A percentile compares a stretch with the other conserved stretches of the same genome.
Conservation (phyloP, 164 flowering plant species). For the Litsea cubeba region DNA sequence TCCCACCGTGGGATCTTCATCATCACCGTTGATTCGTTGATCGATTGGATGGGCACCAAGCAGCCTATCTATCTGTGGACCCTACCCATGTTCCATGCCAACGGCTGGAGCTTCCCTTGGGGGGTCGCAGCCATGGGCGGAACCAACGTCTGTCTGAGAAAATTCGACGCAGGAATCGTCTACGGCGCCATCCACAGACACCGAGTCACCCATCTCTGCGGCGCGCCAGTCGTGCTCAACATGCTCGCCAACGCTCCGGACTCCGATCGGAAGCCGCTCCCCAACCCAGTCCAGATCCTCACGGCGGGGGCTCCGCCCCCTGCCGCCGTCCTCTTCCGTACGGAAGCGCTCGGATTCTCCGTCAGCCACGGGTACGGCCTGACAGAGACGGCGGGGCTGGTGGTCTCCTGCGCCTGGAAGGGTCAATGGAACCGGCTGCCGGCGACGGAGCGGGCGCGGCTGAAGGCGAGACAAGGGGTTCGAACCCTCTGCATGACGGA, state of each 20-base stretch:
- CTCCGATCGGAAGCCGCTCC: conserved; percentile 8
- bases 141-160: conserved; percentile 46
- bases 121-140: conserved; percentile 55
- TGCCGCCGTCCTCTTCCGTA: conserved; percentile 27
- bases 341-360: conserved; percentile 38
- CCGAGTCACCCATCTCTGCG: conserved; percentile 50
- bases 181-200: conserved; percentile 18
- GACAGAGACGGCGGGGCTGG: conserved; percentile 46
- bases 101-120: conserved; percentile 57
- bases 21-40: conserved; percentile 24
- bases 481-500: conserved; percentile 21
- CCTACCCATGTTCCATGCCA: conserved; percentile 56
- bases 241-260: conserved; percentile 33
- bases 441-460: conserved; percentile 30
- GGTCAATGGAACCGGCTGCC: conserved; percentile 41
- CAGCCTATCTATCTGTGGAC: conserved; percentile 49
- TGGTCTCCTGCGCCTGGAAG: conserved; percentile 45
- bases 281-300: conserved; percentile 29
- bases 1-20: conserved; percentile 42
- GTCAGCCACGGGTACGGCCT: conserved; percentile 53
- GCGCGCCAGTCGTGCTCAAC: conserved; percentile 56
- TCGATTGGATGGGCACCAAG: conserved; percentile 33
- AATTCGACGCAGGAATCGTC: conserved; percentile 28
- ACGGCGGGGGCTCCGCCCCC: conserved; percentile 65
- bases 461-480: conserved; percentile 54